These are phyloP conservation scores for Solanum sejunctum DNA, from an alignment of 257 asterid species.

Conservation along the genomic window DNA sequence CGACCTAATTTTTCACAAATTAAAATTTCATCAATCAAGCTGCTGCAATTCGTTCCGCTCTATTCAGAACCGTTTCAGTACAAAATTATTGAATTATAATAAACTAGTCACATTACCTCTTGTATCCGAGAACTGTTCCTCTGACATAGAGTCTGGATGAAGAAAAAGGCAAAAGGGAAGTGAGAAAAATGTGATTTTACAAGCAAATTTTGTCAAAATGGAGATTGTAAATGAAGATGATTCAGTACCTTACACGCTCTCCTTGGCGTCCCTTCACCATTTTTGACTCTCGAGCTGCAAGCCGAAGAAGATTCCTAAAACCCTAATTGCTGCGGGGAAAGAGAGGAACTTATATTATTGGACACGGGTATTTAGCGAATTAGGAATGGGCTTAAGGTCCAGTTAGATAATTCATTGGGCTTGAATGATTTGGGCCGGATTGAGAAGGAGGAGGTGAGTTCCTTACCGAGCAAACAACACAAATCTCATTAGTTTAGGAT, in stretches of 20 bases:
- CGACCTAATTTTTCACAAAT: slow-evolving; percentile 24
- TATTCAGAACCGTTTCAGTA: background rate
- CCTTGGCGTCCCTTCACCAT: slow-evolving; percentile 74
- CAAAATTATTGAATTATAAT: background rate
- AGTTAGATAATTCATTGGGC: background rate
- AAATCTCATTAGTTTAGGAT: no score
- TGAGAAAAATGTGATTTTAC: background rate
- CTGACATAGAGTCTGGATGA: slow-evolving; percentile 32
- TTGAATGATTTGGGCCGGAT: background rate
- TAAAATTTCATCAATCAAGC: background rate
- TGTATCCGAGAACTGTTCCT: slow-evolving; percentile 61
- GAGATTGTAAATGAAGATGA: background rate
- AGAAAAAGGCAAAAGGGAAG: background rate
- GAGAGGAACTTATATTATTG: background rate
- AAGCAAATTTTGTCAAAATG: background rate
- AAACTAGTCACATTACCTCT: slow-evolving; percentile 19
- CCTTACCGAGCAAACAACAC: background rate
- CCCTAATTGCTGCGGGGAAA: background rate
- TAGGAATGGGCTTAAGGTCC: background rate
- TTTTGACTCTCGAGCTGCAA: background rate
- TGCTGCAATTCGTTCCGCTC: background rate
- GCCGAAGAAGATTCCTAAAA: background rate
- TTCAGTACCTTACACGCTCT: slow-evolving; percentile 43
- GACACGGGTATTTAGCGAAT: background rate
- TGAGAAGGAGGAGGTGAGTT: background rate